Evolutionary conservation across 1,139 yeast species (phyloP).

Genomic region (Kluyveromyces marxianus): DNA sequence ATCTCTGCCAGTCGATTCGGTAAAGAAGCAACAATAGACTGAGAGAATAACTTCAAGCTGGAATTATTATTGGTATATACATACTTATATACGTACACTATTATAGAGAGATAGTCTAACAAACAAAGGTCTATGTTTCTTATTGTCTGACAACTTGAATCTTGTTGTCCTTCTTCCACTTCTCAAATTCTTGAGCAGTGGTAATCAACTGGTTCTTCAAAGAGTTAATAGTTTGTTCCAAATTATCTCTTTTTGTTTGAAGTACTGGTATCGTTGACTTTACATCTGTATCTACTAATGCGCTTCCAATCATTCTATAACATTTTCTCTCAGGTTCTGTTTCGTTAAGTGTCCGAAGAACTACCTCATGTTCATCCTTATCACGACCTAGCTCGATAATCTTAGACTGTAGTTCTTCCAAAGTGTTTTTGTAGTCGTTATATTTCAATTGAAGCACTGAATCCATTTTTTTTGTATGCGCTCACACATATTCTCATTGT

Average conservation of each 20-base stretch:
- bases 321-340: slow-evolving; percentile 58
- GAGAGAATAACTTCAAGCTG: not conserved
- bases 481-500: not conserved
- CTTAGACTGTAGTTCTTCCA: slow-evolving; percentile 51
- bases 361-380: slow-evolving; percentile 46
- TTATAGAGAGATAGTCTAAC: not conserved
- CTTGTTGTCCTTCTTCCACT: slow-evolving; percentile 60
- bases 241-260: slow-evolving; percentile 46
- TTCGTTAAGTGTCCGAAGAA: slow-evolving; percentile 46
- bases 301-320: slow-evolving; percentile 92
- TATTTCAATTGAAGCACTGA: slow-evolving; percentile 48
- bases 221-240: slow-evolving; percentile 37
- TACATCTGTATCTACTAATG: slow-evolving; percentile 74
- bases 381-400: slow-evolving; percentile 45
- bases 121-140: not conserved
- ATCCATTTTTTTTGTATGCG: not conserved
- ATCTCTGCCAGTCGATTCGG: slow-evolving; percentile 12
- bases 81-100: not conserved
- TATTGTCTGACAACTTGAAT: slow-evolving; percentile 50
- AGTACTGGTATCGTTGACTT: slow-evolving; percentile 67
- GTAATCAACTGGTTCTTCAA: slow-evolving; percentile 41
- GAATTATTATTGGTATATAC: too few species aligned
- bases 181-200: slow-evolving; percentile 50
- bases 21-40: slow-evolving; percentile 21
- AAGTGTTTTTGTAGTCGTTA: slow-evolving; percentile 52